Percentiles rank a stretch among this genome's conserved stretches.
Conservation (phyloP, 257 asterid genomes). For the Forsythia viridissima region DNA sequence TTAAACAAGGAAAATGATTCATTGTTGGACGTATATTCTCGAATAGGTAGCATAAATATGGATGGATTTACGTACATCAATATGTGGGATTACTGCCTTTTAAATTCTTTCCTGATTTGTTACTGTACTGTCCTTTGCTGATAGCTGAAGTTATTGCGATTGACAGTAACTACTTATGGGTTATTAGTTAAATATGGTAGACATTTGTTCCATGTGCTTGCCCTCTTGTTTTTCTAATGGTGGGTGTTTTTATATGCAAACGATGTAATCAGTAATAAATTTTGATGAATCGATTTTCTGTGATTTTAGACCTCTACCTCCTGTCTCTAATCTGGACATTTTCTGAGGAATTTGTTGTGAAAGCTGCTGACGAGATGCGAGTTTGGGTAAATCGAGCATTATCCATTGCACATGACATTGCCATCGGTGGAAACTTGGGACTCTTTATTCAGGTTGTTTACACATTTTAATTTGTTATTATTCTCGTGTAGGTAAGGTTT, state of each 20-base stretch:
- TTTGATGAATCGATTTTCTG: slow-evolving; percentile 19
- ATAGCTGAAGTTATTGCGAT: too few species aligned
- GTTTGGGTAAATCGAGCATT: slow-evolving; percentile 62
- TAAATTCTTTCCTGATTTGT: background rate
- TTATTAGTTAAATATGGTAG: too few species aligned
- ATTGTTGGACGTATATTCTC: slow-evolving; percentile 34
- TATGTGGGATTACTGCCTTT: slow-evolving; percentile 5
- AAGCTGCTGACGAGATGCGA: slow-evolving; percentile 36
- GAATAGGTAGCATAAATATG: slow-evolving; percentile 55
- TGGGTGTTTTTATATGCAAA: background rate
- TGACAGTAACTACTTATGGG: too few species aligned
- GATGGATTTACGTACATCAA: slow-evolving; percentile 4
- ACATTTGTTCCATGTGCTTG: background rate
- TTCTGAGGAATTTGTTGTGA: slow-evolving; percentile 63
- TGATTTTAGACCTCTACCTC: slow-evolving; percentile 83
- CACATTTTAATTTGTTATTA: slow-evolving; percentile 18
- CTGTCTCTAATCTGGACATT: slow-evolving; percentile 80
- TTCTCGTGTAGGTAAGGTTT: slow-evolving; percentile 11
- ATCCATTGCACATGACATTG: slow-evolving; percentile 72
- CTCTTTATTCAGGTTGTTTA: slow-evolving; percentile 58
- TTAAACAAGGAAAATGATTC: too few species aligned
- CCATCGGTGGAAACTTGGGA: slow-evolving; percentile 64
- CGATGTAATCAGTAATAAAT: background rate
- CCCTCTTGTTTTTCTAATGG: background rate
- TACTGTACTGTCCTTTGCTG: too few species aligned